A percentile compares a stretch with the other conserved stretches of the same genome.
Conservation (phyloP, 768 basidiomycete genomes). For the Mycena crocata region DNA sequence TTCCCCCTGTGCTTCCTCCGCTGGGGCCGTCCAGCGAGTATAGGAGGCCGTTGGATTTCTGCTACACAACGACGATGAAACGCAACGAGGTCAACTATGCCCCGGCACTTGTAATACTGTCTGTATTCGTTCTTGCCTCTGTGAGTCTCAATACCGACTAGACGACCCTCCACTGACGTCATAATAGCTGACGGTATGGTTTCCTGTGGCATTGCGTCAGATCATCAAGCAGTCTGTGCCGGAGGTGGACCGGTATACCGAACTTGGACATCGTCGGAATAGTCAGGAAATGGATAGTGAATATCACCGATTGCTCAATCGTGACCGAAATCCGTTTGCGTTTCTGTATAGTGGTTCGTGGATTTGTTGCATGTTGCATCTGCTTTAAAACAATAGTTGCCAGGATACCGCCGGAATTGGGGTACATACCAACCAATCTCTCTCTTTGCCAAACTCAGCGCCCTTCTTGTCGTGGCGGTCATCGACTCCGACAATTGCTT, state of each 20-base stretch:
- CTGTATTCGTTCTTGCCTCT: constrained; percentile 59
- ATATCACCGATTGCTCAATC: constrained; percentile 72
- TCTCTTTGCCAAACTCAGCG: constrained; percentile 77
- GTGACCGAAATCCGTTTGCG: constrained; percentile 74
- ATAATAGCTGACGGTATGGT: constrained; percentile 74
- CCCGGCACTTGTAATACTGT: constrained; percentile 68
- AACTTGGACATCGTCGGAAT: constrained; percentile 73
- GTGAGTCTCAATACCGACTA: constrained; percentile 50
- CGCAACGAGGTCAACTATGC: constrained; percentile 77
- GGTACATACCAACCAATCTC: constrained; percentile 73
- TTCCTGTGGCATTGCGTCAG: constrained; percentile 70
- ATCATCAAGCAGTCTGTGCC: constrained; percentile 71
- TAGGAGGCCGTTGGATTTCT: constrained; percentile 76
- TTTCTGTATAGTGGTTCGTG: constrained; percentile 76
- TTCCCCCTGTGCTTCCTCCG: constrained; percentile 60
- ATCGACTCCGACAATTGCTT: constrained; percentile 80
- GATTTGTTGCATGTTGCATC: background rate
- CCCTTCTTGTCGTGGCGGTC: constrained; percentile 72
- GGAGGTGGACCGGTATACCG: constrained; percentile 73
- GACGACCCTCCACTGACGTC: background rate
- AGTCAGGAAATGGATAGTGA: constrained; percentile 71
- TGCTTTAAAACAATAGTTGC: constrained; percentile 16
- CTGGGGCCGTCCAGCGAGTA: constrained; percentile 68
- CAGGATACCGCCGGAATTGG: constrained; percentile 80
- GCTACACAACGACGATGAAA: constrained; percentile 84